Evolutionary conservation across 306 rosid species (phyloP).

Genomic region (Erythrophleum fordii): DNA sequence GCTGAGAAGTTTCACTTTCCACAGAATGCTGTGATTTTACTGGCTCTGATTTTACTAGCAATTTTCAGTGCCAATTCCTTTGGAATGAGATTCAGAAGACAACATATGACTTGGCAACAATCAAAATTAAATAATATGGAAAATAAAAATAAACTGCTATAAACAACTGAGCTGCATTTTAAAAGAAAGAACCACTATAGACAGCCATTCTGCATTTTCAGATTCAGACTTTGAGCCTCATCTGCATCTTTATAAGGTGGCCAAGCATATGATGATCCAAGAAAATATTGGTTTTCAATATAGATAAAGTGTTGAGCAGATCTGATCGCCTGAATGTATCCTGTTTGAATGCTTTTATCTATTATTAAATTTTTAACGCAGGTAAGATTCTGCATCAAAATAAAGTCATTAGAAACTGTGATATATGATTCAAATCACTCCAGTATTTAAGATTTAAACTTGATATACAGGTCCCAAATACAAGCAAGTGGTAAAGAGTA

Average conservation of each 20-base stretch:
- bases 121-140: background rate
- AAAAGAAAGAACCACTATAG: slow-evolving; percentile 32
- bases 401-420: slow-evolving; percentile 34
- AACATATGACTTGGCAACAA: slow-evolving; percentile 26
- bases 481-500: slow-evolving; percentile 31
- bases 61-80: slow-evolving; percentile 95
- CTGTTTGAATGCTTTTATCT: slow-evolving; percentile 94
- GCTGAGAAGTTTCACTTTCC: background rate
- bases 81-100: slow-evolving; percentile 71
- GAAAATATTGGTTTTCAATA: slow-evolving; percentile 93
- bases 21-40: background rate
- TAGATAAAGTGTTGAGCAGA: slow-evolving; percentile 94
- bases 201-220: slow-evolving; percentile 10
- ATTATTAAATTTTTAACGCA: slow-evolving; percentile 69
- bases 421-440: slow-evolving; percentile 21
- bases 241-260: slow-evolving; percentile 85
- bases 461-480: slow-evolving; percentile 29
- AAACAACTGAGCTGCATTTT: slow-evolving; percentile 13
- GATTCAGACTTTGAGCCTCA: slow-evolving; percentile 41
- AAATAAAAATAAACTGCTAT: slow-evolving; percentile 17
- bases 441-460: slow-evolving; percentile 26
- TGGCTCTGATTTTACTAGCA: slow-evolving; percentile 79
- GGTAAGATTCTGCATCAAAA: slow-evolving; percentile 76
- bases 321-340: slow-evolving; percentile 91
- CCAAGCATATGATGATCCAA: slow-evolving; percentile 96